Evolutionary conservation across 2,329 filamentous ascomycete species (phyloP), one percentile per base, ranked within the genome.

Genomic region (Neonectria magnoliae): DNA sequence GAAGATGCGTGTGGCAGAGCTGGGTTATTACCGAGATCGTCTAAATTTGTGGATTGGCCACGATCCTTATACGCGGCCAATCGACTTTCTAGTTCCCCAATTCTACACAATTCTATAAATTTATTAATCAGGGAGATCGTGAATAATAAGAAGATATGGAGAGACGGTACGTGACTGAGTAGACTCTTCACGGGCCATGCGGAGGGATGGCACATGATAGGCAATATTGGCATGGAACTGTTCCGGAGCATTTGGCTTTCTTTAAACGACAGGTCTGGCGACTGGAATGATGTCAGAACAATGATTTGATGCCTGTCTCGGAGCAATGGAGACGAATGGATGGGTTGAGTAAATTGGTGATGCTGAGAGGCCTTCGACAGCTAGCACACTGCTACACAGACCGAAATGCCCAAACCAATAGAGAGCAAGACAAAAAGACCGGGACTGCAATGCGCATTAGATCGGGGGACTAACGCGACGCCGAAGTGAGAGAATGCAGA

Each of bases 161-260:
- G n/a, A 29, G 25, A 29, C 22, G 13, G 25, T 50, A 57, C 55
- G 55, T 57, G 29, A 57, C 22, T 27, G 55, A 57, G 22, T 57
- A 57, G 13, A 57, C 55, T 10, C 44, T 45, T 50, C 33, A 16
- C 10, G 22, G 33, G 7, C 55, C 55, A 16, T 57, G 55, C 5
- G 45, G 45, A 47, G 45, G 31, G 10, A 57, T 42, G 5, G 14
- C 47, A 36, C 55, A 57, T 5, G 55, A 50, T 5, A 57, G 7
- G n/a, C 44, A 57, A 16, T 57, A 57, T 20, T 50, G 31, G 16
- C 55, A 50, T 16, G 44, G 55, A 51, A 27, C 45, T 16, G 31
- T 57, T 8, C 55, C 55, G 4, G 55, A 57, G 31, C 45, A 57
- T 36, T 57, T 57, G 10, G 51, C 55, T 8, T 57, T 57, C n/a